phyloP scores from a whole-genome alignment of 345 rosid species.

The Barbarea vulgaris region DNA sequence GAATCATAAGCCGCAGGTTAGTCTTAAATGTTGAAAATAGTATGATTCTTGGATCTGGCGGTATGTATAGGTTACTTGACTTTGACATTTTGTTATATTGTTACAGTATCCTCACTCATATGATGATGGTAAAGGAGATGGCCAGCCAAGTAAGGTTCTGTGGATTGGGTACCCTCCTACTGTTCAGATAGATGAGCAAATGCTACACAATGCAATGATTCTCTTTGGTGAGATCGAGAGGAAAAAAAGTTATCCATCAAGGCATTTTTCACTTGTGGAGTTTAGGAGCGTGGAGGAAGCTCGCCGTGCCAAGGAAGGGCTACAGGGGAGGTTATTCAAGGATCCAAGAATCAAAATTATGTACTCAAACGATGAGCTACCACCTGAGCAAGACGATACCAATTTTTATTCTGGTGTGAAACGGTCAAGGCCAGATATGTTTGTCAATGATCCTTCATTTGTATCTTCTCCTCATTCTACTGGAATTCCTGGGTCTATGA shows the following conservation, averaged over 20 bases:
- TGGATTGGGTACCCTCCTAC: slow-evolving; percentile 98
- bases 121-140: slow-evolving; percentile 58
- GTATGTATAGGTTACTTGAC: slow-evolving; percentile 1
- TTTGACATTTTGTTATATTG: slow-evolving; percentile 5
- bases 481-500: slow-evolving; percentile 47
- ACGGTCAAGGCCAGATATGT: slow-evolving; percentile 64
- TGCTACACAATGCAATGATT: slow-evolving; percentile 98
- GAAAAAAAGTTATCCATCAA: slow-evolving; percentile 75
- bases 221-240: slow-evolving; percentile 97
- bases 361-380: slow-evolving; percentile 79
- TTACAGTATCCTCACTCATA: slow-evolving; percentile 57
- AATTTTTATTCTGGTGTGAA: slow-evolving; percentile 59
- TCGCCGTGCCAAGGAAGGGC: slow-evolving; percentile 88
- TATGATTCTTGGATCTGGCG: slow-evolving; percentile 13
- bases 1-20: slow-evolving; percentile 61
- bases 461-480: slow-evolving; percentile 43
- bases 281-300: slow-evolving; percentile 97
- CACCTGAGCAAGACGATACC: slow-evolving; percentile 66
- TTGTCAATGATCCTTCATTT: slow-evolving; percentile 49
- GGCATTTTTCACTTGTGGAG: slow-evolving; percentile 88
- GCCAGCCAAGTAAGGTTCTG: slow-evolving; percentile 80
- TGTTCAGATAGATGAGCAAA: slow-evolving; percentile 83
- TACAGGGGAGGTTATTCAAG: slow-evolving; percentile 87
- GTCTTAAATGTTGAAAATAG: slow-evolving; percentile 17
- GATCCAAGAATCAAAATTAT: slow-evolving; percentile 89